Evolutionary conservation across 2,329 filamentous ascomycete species (phyloP).

Genomic region (Phoma sp.): DNA sequence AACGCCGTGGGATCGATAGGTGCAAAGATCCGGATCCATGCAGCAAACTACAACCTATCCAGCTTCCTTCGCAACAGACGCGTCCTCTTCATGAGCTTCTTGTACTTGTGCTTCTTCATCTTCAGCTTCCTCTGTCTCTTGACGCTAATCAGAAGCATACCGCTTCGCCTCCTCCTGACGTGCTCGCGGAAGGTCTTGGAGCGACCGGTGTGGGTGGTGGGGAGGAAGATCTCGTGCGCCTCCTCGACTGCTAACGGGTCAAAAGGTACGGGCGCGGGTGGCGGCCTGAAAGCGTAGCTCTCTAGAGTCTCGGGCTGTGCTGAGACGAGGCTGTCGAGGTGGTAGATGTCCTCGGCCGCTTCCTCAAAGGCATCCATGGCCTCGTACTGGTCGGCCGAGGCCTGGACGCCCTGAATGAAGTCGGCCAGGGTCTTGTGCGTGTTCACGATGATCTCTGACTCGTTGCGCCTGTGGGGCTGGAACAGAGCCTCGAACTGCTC

Average conservation of each 20-base stretch:
- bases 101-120: slow-evolving; percentile 99
- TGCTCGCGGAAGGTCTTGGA: slow-evolving; percentile 38
- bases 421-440: slow-evolving; percentile 49
- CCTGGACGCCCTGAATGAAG: slow-evolving; percentile 41
- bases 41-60: slow-evolving; percentile 50
- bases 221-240: slow-evolving; percentile 22
- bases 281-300: slow-evolving; percentile 71
- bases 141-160: slow-evolving; percentile 86
- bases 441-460: slow-evolving; percentile 12
- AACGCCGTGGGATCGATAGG: slow-evolving; percentile 29
- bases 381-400: slow-evolving; percentile 13
- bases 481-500: slow-evolving; percentile 88
- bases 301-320: slow-evolving; percentile 44
- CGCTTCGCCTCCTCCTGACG: slow-evolving; percentile 38
- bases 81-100: slow-evolving; percentile 96
- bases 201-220: slow-evolving; percentile 17
- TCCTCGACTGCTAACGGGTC: slow-evolving; percentile 35
- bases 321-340: slow-evolving; percentile 42
- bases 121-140: slow-evolving; percentile 90
- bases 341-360: slow-evolving; percentile 36
- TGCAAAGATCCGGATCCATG: slow-evolving; percentile 2
- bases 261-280: slow-evolving; percentile 75
- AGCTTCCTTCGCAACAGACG: slow-evolving; percentile 86
- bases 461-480: slow-evolving; percentile 40
- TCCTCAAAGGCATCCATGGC: slow-evolving; percentile 15